Percentiles rank a stretch among this genome's conserved stretches.
Conservation (phyloP, 352 stramenopile genomes). For the Globisporangium sylvaticum region DNA sequence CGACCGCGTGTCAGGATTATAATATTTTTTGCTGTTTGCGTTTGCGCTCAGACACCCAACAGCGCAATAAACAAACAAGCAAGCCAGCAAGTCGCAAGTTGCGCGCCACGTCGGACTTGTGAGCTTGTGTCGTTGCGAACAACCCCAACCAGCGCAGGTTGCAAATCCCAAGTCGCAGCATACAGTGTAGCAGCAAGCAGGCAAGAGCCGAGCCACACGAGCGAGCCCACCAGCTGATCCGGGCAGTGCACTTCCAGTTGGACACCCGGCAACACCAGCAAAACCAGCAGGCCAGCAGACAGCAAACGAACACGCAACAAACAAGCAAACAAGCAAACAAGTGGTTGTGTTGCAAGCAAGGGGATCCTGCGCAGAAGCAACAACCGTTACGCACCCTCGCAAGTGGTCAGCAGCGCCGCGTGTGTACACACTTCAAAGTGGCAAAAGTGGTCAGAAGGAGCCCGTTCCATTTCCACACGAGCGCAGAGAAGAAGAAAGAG, state of each 20-base stretch:
- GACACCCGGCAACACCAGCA: background rate
- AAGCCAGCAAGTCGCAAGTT: background rate
- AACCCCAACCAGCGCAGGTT: background rate
- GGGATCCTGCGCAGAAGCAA: background rate
- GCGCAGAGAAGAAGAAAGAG: background rate
- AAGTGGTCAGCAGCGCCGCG: slow-evolving; percentile 9
- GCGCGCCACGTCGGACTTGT: background rate
- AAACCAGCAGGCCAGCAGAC: background rate
- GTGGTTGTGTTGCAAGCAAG: background rate
- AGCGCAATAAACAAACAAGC: background rate
- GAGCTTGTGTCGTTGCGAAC: background rate
- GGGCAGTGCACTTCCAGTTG: background rate
- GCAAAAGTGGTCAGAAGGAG: slow-evolving; percentile 20
- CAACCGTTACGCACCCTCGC: background rate
- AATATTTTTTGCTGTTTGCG: background rate
- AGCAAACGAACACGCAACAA: background rate
- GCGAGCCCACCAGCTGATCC: background rate
- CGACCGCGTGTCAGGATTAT: background rate
- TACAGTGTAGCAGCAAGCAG: background rate
- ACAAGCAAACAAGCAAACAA: background rate
- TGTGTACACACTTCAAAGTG: slow-evolving; percentile 14
- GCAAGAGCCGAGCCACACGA: background rate
- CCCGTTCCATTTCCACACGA: background rate
- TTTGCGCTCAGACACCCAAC: background rate
- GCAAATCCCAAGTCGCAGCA: background rate